Evolutionary conservation across 106 monocot species (phyloP), one percentile per base, ranked within the genome.

Genomic region (Platanthera zijinensis): DNA sequence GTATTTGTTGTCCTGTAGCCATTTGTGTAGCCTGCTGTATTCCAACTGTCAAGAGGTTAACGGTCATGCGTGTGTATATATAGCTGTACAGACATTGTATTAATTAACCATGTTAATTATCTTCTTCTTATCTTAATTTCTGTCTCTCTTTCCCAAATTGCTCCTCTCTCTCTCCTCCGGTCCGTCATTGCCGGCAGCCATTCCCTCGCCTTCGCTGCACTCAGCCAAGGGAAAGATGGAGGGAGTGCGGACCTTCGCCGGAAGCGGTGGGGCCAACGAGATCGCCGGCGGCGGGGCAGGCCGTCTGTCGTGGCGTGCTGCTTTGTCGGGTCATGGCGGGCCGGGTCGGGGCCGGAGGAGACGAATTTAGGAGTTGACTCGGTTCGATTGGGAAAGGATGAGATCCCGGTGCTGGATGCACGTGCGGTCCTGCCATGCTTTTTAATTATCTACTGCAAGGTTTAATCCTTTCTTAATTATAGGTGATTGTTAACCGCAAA

Each of bases 271-370:
- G 51, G 90, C 90, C 74, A 83, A 88, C 76, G 83, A 83, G 67
- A 84, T 83, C 69, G 79, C n/a, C 50, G 79, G 82, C 57, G 81
- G 82, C 10, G 82, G 72, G 54, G 1, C 51, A 9, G 86, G 78
- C 48, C 74, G 87, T 56, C 61, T 81, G 49, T n/a, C n/a, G n/a
- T n/a, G 83, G 89, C 18, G 92, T 92, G 87, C 53, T 92, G 30
- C 83, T 95, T 28, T 92, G 91, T 77, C 79, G 95, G 50, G 91
- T 92, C 13, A 86, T 95, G 25, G 92, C 80, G 64, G 95, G 95
- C 67, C 87, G 95, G 45, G 80, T 95, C 13, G 21, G 86, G 51
- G 57, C 21, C 51, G n/a, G 47, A 51, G 9, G 73, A 46, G 70
- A 39, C 11, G 25, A 11, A 22, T 11, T 25, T 30, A 10, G 83